phyloP scores from a whole-genome alignment of 805 yeast genomes.

The Ogataea naganishii region DNA sequence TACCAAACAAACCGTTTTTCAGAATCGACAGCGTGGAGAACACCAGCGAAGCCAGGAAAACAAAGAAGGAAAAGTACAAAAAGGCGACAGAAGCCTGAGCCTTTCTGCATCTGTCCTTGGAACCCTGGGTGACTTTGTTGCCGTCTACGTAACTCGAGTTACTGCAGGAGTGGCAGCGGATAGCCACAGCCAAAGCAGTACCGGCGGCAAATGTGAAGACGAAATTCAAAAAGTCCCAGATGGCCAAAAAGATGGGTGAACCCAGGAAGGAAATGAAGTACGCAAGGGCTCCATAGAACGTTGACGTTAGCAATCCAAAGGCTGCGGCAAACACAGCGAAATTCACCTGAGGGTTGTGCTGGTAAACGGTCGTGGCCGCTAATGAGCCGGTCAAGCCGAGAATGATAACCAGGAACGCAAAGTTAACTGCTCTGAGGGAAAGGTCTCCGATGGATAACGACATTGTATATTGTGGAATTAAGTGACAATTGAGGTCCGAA shows the following conservation, averaged over 20 bases:
- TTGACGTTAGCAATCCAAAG: constrained; percentile 74
- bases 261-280: constrained; percentile 72
- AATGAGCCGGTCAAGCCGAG: constrained; percentile 89
- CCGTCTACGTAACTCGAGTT: constrained; percentile 53
- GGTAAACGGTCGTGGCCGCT: constrained; percentile 49
- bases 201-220: constrained; percentile 94
- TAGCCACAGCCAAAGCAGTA: constrained; percentile 87
- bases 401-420: constrained; percentile 65
- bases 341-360: constrained; percentile 73
- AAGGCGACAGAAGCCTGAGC: constrained; percentile 82
- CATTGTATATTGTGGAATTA: too few relatives aligned
- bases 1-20: constrained; percentile 52
- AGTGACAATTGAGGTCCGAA: too few relatives aligned
- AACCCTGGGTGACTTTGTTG: constrained; percentile 71
- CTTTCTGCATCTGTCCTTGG: constrained; percentile 83
- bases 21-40: constrained; percentile 42
- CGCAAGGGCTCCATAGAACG: constrained; percentile 73
- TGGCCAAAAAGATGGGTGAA: constrained; percentile 73
- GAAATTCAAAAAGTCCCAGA: constrained; percentile 77
- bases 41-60: constrained; percentile 57
- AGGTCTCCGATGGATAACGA: constrained; percentile 66
- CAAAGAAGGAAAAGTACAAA: constrained; percentile 75
- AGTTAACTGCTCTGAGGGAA: constrained; percentile 65
- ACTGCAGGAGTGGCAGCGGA: constrained; percentile 78
- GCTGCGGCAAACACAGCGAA: constrained; percentile 83